phyloP scores from a whole-genome alignment of 2,329 filamentous ascomycete genomes.

The Alternaria gaisen region DNA sequence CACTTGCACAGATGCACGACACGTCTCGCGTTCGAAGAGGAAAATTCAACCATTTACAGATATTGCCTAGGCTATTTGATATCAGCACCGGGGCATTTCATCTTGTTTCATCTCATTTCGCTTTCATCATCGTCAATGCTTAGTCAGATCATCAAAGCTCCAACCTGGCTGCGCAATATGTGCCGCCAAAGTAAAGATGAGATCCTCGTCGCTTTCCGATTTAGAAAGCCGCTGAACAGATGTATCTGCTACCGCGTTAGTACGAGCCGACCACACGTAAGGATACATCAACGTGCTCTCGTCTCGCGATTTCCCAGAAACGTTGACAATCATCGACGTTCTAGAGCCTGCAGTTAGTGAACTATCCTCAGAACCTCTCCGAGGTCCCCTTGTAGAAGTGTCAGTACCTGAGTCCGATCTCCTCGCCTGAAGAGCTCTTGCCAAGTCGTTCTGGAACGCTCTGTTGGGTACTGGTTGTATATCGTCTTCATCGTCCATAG shows the following conservation, averaged over 20 bases:
- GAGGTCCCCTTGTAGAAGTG: background rate
- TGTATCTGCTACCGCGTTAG: background rate
- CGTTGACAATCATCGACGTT: slow-evolving; percentile 6
- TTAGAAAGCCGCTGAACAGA: background rate
- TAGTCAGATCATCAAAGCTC: background rate
- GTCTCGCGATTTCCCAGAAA: background rate
- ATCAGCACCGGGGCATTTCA: background rate
- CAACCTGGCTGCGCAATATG: slow-evolving; percentile 4
- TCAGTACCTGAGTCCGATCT: background rate
- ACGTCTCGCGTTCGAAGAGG: background rate
- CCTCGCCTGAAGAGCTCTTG: background rate
- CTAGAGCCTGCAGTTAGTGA: slow-evolving; percentile 5
- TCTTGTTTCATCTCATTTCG: background rate
- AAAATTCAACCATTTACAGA: background rate
- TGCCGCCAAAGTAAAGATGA: slow-evolving; percentile 2
- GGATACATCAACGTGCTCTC: background rate
- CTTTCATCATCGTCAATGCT: background rate
- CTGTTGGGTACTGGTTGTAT: slow-evolving; percentile 2
- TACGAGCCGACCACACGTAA: background rate
- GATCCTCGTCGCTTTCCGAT: slow-evolving; percentile 1
- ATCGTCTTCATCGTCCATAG: background rate
- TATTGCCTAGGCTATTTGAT: background rate
- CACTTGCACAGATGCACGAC: background rate
- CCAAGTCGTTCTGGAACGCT: slow-evolving; percentile 1
- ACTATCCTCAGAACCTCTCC: background rate